phyloP scores from a whole-genome alignment of 768 basidiomycete species.

The Ramaria rubella region DNA sequence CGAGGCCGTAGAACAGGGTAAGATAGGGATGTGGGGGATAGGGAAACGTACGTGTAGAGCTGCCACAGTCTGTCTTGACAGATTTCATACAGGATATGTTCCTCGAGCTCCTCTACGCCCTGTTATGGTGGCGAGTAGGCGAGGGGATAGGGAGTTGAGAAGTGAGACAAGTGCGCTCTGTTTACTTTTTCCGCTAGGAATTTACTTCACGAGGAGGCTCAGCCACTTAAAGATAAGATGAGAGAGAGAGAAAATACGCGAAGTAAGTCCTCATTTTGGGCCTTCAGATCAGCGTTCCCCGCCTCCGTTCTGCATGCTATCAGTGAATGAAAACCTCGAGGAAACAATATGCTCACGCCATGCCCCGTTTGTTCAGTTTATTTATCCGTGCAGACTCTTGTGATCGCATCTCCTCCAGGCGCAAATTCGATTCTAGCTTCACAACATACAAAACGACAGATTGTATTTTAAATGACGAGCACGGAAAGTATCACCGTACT shows the following conservation, averaged over 20 bases:
- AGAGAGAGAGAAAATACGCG: not conserved
- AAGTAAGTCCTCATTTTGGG: not conserved
- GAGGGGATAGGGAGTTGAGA: too few relatives aligned
- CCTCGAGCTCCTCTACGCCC: conserved; percentile 35
- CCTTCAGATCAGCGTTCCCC: not conserved
- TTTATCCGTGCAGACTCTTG: not conserved
- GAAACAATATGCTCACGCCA: not conserved
- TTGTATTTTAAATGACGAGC: not conserved
- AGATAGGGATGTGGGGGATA: not conserved
- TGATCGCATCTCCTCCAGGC: not conserved
- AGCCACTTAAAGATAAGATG: not conserved
- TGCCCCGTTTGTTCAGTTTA: not conserved
- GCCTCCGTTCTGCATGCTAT: not conserved
- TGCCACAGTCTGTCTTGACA: conserved; percentile 59
- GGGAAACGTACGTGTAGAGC: conserved; percentile 52
- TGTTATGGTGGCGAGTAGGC: not conserved
- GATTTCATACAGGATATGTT: conserved; percentile 55
- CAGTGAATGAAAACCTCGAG: not conserved
- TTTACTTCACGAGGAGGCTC: not conserved
- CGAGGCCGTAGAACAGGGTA: conserved; percentile 35
- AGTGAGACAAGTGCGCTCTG: not conserved
- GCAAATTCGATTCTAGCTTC: not conserved
- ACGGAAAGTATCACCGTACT: not conserved
- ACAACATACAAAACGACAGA: not conserved
- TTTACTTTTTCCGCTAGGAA: not conserved